These are phyloP conservation scores for Echinosophora koreensis DNA, from an alignment of 306 rosid species.

Conservation along the genomic window DNA sequence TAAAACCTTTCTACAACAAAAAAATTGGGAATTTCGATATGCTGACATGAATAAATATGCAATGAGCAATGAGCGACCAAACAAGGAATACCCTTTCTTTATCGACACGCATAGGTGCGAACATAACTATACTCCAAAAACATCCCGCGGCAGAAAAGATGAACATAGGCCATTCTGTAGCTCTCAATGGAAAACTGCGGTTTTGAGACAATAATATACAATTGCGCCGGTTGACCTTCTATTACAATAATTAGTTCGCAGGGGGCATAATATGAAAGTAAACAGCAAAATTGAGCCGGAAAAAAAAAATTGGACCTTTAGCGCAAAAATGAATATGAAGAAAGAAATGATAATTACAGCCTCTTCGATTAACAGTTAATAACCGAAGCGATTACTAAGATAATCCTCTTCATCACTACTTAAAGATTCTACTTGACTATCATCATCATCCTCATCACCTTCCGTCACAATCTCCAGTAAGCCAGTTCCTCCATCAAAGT, in stretches of 20 bases:
- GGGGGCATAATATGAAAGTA: conserved; percentile 10
- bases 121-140: background rate
- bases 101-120: background rate
- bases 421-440: conserved; percentile 67
- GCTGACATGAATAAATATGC: too few relatives aligned
- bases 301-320: background rate
- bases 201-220: conserved; percentile 43
- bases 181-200: conserved; percentile 9
- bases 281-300: conserved; percentile 52
- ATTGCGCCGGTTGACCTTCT: conserved; percentile 38
- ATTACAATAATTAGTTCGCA: conserved; percentile 3
- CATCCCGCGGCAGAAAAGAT: background rate
- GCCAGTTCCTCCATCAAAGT: conserved; percentile 72
- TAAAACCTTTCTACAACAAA: too few relatives aligned
- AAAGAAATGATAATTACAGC: conserved; percentile 61
- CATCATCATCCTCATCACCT: conserved; percentile 85
- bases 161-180: too few relatives aligned
- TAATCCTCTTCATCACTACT: conserved; percentile 88
- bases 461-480: conserved; percentile 74
- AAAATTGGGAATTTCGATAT: too few relatives aligned
- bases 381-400: conserved; percentile 67
- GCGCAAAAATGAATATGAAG: conserved; percentile 51
- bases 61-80: background rate
- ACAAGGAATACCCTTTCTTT: background rate
- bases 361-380: conserved; percentile 51